Evolutionary conservation across 2,329 filamentous ascomycete species (phyloP).

Genomic region (Trichophyton rubrum): DNA sequence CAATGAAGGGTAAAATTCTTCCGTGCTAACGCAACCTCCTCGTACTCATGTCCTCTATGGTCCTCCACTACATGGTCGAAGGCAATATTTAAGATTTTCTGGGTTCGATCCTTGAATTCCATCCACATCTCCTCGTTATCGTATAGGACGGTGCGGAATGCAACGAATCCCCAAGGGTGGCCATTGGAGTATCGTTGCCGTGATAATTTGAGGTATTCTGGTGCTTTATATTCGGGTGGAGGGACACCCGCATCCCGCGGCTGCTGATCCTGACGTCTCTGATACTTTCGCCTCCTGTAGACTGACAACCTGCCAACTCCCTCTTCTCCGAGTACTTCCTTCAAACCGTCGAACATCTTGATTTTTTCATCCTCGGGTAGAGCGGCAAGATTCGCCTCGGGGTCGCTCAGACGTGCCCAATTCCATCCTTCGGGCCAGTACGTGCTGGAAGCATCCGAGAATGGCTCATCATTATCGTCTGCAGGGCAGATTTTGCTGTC

Average conservation of each 20-base stretch:
- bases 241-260: background rate
- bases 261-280: background rate
- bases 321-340: background rate
- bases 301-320: background rate
- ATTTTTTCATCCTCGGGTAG: background rate
- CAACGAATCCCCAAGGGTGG: background rate
- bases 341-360: background rate
- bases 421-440: constrained; percentile 1
- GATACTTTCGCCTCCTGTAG: background rate
- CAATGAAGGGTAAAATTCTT: background rate
- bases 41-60: background rate
- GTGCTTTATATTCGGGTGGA: background rate
- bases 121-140: background rate
- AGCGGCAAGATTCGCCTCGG: background rate
- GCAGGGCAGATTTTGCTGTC: background rate
- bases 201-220: background rate
- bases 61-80: background rate
- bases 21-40: background rate
- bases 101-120: background rate
- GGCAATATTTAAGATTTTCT: background rate
- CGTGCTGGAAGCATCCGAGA: background rate
- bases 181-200: too few species aligned
- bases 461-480: background rate
- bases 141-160: background rate
- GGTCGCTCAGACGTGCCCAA: background rate